These are phyloP conservation scores for Trichoderma sp. DNA, from an alignment of 2,329 filamentous ascomycete genomes.

Conservation along the genomic window DNA sequence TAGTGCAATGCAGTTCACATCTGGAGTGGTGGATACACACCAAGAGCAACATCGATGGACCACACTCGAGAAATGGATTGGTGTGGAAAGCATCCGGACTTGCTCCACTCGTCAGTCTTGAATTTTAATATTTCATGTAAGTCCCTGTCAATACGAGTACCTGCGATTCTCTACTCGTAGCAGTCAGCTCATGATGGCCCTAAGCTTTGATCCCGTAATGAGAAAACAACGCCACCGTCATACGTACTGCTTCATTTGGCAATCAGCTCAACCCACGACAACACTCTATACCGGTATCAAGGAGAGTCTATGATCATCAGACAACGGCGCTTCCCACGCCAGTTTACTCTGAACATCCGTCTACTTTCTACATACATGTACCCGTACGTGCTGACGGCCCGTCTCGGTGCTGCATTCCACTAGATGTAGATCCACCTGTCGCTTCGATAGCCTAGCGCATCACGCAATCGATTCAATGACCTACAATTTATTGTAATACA, in stretches of 20 bases:
- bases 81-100: background rate
- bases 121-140: background rate
- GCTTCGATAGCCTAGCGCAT: slow-evolving; percentile 15
- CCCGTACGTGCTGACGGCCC: background rate
- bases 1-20: background rate
- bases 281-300: background rate
- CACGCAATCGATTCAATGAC: background rate
- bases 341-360: background rate
- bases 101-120: background rate
- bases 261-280: background rate
- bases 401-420: background rate
- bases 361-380: background rate
- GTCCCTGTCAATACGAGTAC: background rate
- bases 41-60: background rate
- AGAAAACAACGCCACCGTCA: background rate
- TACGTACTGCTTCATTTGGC: background rate
- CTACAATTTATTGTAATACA: background rate
- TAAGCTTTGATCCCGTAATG: background rate
- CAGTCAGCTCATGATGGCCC: background rate
- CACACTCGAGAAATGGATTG: background rate
- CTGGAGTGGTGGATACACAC: background rate
- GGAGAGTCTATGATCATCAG: background rate
- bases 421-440: background rate
- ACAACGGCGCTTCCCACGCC: background rate
- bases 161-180: background rate